Evolutionary conservation across 2,329 filamentous ascomycete genomes (phyloP), one percentile per base, ranked within the genome.

Genomic region (Trichoderma koningii): DNA sequence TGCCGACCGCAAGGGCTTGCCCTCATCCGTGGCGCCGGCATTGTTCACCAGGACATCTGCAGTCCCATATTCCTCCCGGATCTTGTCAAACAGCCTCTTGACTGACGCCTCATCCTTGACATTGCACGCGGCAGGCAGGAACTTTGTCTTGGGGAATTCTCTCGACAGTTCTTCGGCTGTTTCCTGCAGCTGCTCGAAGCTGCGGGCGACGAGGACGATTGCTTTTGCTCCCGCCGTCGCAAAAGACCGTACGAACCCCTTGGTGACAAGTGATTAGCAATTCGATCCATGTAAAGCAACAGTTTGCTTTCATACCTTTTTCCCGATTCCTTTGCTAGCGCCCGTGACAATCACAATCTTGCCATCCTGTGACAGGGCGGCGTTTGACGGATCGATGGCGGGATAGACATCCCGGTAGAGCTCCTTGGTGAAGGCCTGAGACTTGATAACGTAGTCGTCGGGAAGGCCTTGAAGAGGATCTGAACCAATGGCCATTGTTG

Each of bases 31-130:
- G 5, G 48, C 17, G 3, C 53, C 63, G 3, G 63, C 63, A 38
- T 65, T 65, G 9, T 65, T 61, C 9, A 60, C 34, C 53, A 65
- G 30, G 30, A 61, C 41, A 51, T 61, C 47, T 7, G 55, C 63
- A 38, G 30, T 34, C 9, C 63, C 63, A 17, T 61, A 65, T 12
- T 14, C 17, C 4, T 34, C 28, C 21, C 26, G 23, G 12, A 65
- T 17, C 34, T 65, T 21, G 12, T 52, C 34, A 26, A 65, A 65
- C 5, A 61, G 30, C 2, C 12, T 19, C 55, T 52, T 52, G 21
- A 61, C 47, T 17, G 57, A 51, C 1, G 17, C 17, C 14, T 44
- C 48, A 15, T 44, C 19, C 7, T 17, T 26, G 21, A 61, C 42
- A 7, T 60, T 55, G 14, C 61, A 56, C 7, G 14, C 21, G 17